These are phyloP conservation scores for Diaporthe citriasiana DNA, from an alignment of 2,329 filamentous ascomycete species.

Conservation along the genomic window DNA sequence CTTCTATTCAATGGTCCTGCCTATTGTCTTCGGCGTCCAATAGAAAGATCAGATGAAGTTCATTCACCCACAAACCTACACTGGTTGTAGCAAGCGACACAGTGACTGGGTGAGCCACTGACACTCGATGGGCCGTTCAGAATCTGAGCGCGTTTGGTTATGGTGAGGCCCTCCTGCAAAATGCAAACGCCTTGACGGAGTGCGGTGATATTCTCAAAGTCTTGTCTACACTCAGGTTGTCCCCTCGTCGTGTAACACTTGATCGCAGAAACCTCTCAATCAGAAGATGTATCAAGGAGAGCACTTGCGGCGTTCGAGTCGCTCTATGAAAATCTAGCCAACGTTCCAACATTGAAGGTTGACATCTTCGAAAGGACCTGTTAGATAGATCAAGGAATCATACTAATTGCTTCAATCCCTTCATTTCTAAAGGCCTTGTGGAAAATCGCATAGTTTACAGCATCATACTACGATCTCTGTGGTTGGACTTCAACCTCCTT, in stretches of 20 bases:
- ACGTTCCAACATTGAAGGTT: not conserved
- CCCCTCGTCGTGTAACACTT: not conserved
- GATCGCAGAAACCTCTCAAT: not conserved
- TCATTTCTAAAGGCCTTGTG: not conserved
- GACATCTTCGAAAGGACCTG: not conserved
- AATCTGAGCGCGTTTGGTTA: not conserved
- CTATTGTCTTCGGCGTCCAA: not conserved
- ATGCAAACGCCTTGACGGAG: not conserved
- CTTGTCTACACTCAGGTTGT: too few relatives aligned
- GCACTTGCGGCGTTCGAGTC: not conserved
- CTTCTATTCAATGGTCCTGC: constrained; percentile 2
- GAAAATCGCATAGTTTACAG: not conserved
- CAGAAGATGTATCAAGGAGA: not conserved
- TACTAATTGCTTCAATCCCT: too few relatives aligned
- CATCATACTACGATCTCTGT: not conserved
- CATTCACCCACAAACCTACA: not conserved
- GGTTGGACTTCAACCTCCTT: not conserved
- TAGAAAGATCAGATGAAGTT: not conserved
- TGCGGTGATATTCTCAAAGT: too few relatives aligned
- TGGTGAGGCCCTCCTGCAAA: not conserved
- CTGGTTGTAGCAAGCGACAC: not conserved
- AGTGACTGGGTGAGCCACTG: not conserved
- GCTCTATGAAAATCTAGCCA: not conserved
- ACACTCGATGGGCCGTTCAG: not conserved
- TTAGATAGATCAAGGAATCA: too few relatives aligned